Percentiles rank a stretch among this genome's conserved stretches.
Conservation (phyloP, 345 rosid genomes). For the Sapria himalayana region DNA sequence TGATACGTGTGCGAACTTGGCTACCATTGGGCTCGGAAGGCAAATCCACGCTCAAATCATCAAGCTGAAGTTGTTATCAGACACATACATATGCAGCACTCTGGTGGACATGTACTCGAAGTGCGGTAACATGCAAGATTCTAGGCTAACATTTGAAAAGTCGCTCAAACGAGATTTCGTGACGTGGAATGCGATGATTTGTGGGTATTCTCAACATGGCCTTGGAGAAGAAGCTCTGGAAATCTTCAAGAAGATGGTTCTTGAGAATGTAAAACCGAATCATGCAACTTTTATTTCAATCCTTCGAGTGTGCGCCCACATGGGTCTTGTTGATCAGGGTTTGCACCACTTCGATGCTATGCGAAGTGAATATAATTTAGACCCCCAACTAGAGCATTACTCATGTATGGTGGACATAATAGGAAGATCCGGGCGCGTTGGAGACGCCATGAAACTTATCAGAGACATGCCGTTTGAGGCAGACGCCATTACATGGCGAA, state of each 20-base stretch:
- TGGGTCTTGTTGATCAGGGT: slow-evolving; percentile 46
- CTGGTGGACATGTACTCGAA: slow-evolving; percentile 94
- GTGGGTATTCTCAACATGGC: slow-evolving; percentile 80
- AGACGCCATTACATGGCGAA: slow-evolving; percentile 72
- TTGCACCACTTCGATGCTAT: slow-evolving; percentile 41
- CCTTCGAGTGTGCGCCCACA: slow-evolving; percentile 85
- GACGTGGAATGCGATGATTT: slow-evolving; percentile 88
- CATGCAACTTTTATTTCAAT: slow-evolving; percentile 73
- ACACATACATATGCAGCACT: slow-evolving; percentile 64
- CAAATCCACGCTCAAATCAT: slow-evolving; percentile 73
- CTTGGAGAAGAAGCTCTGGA: slow-evolving; percentile 52
- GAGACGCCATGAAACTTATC: slow-evolving; percentile 37
- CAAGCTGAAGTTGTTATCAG: slow-evolving; percentile 50
- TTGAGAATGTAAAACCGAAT: slow-evolving; percentile 36
- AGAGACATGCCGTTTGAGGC: slow-evolving; percentile 58
- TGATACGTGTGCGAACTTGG: slow-evolving; percentile 72
- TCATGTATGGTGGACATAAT: slow-evolving; percentile 81
- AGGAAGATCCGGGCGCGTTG: slow-evolving; percentile 55
- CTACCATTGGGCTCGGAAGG: slow-evolving; percentile 57
- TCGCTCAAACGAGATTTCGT: slow-evolving; percentile 45
- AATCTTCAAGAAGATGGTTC: slow-evolving; percentile 39
- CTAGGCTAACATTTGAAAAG: slow-evolving; percentile 43
- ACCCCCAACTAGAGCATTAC: slow-evolving; percentile 68
- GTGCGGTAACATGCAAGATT: slow-evolving; percentile 72
- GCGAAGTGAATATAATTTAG: slow-evolving; percentile 32